These are phyloP conservation scores for Asterochloris sp. DNA, from an alignment of 139 green algal species.

Conservation along the genomic window DNA sequence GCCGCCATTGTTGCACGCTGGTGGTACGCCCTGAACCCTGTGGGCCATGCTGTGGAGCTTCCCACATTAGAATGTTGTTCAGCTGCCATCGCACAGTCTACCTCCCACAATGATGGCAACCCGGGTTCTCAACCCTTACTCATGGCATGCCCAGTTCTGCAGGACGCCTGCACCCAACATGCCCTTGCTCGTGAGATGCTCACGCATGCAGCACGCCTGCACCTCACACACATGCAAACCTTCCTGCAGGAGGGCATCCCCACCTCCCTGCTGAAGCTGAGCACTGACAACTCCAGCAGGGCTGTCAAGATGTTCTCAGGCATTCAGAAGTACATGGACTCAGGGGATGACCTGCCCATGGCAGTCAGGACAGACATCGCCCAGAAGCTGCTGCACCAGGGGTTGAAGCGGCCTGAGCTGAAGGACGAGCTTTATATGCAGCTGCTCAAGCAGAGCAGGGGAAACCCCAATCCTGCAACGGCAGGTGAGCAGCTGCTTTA, in stretches of 20 bases:
- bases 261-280: conserved; percentile 83
- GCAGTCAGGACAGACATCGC: conserved; percentile 57
- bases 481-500: conserved; percentile 3
- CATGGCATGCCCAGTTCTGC: too few relatives aligned
- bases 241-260: conserved; percentile 78
- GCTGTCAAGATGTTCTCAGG: conserved; percentile 91
- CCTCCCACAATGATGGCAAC: too few relatives aligned
- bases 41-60: too few relatives aligned
- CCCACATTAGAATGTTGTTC: too few relatives aligned
- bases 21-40: too few relatives aligned
- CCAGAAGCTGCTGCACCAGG: conserved; percentile 90
- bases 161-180: too few relatives aligned
- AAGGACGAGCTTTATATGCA: conserved; percentile 89
- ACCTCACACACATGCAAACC: neutral
- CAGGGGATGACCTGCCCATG: conserved; percentile 25
- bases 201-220: too few relatives aligned
- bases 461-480: conserved; percentile 53
- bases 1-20: too few relatives aligned
- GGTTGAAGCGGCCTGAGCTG: conserved; percentile 84
- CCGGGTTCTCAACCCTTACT: too few relatives aligned
- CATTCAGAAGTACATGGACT: conserved; percentile 79
- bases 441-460: conserved; percentile 90
- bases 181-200: too few relatives aligned
- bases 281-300: conserved; percentile 63
- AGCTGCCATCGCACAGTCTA: too few relatives aligned